phyloP scores from a whole-genome alignment of 805 yeast species.

The Kodamaea fukazawae region DNA sequence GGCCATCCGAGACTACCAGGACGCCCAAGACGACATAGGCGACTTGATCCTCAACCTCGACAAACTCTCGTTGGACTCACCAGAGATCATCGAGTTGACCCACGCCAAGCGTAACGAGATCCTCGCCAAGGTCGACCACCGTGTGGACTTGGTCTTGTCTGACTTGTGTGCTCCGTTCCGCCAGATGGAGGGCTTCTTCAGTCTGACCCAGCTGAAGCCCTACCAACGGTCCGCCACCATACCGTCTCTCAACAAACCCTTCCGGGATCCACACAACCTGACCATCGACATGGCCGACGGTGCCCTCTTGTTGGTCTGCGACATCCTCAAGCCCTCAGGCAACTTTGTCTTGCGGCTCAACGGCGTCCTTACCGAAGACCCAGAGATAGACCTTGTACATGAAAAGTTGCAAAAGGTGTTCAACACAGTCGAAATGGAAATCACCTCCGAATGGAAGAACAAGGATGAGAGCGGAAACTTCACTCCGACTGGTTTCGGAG shows the following conservation, averaged over 20 bases:
- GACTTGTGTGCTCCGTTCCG: constrained; percentile 34
- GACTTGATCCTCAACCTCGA: constrained; percentile 12
- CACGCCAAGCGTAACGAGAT: constrained; percentile 7
- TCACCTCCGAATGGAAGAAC: neutral
- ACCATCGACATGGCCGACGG: constrained; percentile 42
- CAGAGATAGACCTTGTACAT: constrained; percentile 27
- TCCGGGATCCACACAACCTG: constrained; percentile 25
- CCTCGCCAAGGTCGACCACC: constrained; percentile 17
- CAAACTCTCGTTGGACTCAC: constrained; percentile 5
- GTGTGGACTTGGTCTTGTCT: constrained; percentile 36
- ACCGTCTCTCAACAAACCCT: constrained; percentile 24
- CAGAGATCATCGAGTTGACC: constrained; percentile 8
- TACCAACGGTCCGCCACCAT: constrained; percentile 27
- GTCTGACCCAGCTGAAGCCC: constrained; percentile 36
- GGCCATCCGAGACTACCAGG: constrained; percentile 15
- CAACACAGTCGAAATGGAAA: constrained; percentile 21
- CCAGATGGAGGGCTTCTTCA: constrained; percentile 37
- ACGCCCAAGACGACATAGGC: constrained; percentile 15
- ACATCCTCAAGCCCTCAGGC: constrained; percentile 28
- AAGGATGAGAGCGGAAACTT: neutral
- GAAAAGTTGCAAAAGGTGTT: constrained; percentile 26
- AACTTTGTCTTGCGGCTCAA: constrained; percentile 30
- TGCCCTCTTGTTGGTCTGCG: constrained; percentile 29
- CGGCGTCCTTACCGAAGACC: constrained; percentile 23
- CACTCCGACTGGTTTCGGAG: constrained; percentile 12